Evolutionary conservation across 768 basidiomycete species (phyloP), one percentile per base, ranked within the genome.

Genomic region (Pleurotus eryngii): DNA sequence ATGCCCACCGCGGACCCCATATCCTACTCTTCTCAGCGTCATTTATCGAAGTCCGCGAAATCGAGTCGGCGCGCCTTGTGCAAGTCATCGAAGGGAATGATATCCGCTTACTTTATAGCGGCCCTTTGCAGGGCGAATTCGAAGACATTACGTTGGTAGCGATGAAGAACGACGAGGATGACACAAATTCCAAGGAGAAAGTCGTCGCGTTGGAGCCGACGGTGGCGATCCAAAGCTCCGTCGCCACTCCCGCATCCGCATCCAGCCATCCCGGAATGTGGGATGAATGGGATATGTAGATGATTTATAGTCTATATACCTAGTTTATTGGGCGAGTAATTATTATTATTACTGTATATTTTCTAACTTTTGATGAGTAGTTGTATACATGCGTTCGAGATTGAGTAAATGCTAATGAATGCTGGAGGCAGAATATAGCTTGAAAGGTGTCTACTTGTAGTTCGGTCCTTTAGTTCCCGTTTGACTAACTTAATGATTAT

Each of bases 61-160:
- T 83, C 24, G 70, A 74, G 12, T 87, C 85, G 1, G 86, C 89
- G 3, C 70, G 81, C 50, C 82, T 94, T 17, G 82, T 86, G n/a
- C 92, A 94, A 70, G 88, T 92, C n/a, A 84, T 93, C 45, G 87
- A 90, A 64, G 90, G 79, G 0, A 62, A 64, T 9, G 88, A 91
- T 62, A 80, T 93, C 38, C 83, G 89, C 22, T 76, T 90, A 26
- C 69, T 90, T 48, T 78, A 87, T 66, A 68, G 72, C 11, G 78
- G 75, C 0, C 69, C 73, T 26, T 64, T 66, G 17, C 63, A 60
- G 24, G 65, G 63, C 40, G 69, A 74, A 43, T 54, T 54, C 24
- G 73, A 79, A 27, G 80, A 81, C 50, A 75, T 82, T 5, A 74
- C 89, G 20, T 65, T 92, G 46, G 73, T 86, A 3, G 87, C 79